phyloP scores from a whole-genome alignment of 768 basidiomycete genomes.

The Termitomyces sp. region DNA sequence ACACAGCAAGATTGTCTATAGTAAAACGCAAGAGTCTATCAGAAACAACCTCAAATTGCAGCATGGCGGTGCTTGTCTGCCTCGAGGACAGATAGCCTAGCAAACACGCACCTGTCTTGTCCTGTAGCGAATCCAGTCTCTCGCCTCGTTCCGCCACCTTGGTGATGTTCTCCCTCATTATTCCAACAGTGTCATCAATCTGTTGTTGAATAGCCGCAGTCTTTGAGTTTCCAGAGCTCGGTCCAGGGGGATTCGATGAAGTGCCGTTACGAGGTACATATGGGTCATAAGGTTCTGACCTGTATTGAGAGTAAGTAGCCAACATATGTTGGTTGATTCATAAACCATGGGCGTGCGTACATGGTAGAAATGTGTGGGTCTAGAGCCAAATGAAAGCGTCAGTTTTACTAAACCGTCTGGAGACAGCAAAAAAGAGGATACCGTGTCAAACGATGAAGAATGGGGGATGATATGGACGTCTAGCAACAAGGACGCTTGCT shows the following conservation, averaged over 20 bases:
- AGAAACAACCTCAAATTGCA: slow-evolving; percentile 1
- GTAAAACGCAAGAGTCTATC: slow-evolving; percentile 1
- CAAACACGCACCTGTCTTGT: slow-evolving; percentile 85
- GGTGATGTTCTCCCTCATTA: slow-evolving; percentile 98
- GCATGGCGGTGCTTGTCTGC: neutral
- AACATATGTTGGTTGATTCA: slow-evolving; percentile 2
- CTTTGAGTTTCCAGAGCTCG: slow-evolving; percentile 66
- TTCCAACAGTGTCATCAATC: slow-evolving; percentile 94
- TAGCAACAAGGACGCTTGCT: slow-evolving; percentile 21
- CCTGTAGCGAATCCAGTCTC: slow-evolving; percentile 88
- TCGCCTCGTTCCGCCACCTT: slow-evolving; percentile 96
- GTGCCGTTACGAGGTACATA: slow-evolving; percentile 88
- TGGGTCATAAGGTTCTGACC: slow-evolving; percentile 99
- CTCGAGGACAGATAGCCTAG: neutral
- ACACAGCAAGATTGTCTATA: slow-evolving; percentile 92
- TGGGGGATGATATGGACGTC: slow-evolving; percentile 22
- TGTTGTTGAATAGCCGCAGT: slow-evolving; percentile 96
- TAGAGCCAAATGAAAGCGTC: slow-evolving; percentile 2
- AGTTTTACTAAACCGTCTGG: neutral
- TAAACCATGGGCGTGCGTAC: slow-evolving; percentile 27
- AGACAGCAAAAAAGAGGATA: slow-evolving; percentile 17
- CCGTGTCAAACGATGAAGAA: slow-evolving; percentile 37
- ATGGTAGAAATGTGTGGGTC: slow-evolving; percentile 34
- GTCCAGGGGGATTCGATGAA: slow-evolving; percentile 48
- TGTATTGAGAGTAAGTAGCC: slow-evolving; percentile 28